These are phyloP conservation scores for Hypocrella siamensis DNA, from an alignment of 2,329 filamentous ascomycete genomes.

Conservation along the genomic window DNA sequence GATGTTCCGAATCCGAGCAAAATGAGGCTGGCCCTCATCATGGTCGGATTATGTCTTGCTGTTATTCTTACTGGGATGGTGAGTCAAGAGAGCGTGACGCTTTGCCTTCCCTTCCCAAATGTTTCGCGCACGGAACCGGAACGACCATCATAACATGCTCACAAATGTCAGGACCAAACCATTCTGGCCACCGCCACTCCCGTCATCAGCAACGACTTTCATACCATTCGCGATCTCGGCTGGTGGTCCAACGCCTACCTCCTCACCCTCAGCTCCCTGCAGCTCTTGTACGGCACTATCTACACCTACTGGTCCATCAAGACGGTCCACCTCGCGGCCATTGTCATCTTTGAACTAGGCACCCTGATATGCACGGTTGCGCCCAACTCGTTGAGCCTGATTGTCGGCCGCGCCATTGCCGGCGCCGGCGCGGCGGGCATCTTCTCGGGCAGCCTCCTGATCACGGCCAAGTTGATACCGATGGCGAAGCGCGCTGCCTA, in stretches of 20 bases:
- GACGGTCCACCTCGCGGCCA: slow-evolving; percentile 23
- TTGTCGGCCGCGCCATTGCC: slow-evolving; percentile 34
- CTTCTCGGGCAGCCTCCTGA: slow-evolving; percentile 32
- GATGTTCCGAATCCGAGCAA: too few species aligned
- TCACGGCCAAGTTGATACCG: slow-evolving; percentile 24
- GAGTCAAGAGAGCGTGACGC: too few species aligned
- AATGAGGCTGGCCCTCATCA: too few species aligned
- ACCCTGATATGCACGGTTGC: slow-evolving; percentile 27
- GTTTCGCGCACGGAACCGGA: too few species aligned
- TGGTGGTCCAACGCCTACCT: slow-evolving; percentile 37
- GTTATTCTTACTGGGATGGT: too few species aligned
- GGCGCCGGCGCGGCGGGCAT: slow-evolving; percentile 34
- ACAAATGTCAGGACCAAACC: too few species aligned
- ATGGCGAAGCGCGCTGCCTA: slow-evolving; percentile 36
- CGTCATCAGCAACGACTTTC: slow-evolving; percentile 1
- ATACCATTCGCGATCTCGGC: slow-evolving; percentile 10
- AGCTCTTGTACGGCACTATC: slow-evolving; percentile 32
- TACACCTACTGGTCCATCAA: slow-evolving; percentile 36
- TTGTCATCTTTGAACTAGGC: slow-evolving; percentile 28
- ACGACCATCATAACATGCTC: too few species aligned
- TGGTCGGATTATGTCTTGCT: too few species aligned
- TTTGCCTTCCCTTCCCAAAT: too few species aligned
- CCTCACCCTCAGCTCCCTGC: slow-evolving; percentile 31
- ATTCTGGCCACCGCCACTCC: too few species aligned
- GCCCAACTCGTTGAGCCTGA: slow-evolving; percentile 29